Evolutionary conservation across 495 filamentous ascomycete genomes (phyloP).

Genomic region (Chaetomidium leptoderma): DNA sequence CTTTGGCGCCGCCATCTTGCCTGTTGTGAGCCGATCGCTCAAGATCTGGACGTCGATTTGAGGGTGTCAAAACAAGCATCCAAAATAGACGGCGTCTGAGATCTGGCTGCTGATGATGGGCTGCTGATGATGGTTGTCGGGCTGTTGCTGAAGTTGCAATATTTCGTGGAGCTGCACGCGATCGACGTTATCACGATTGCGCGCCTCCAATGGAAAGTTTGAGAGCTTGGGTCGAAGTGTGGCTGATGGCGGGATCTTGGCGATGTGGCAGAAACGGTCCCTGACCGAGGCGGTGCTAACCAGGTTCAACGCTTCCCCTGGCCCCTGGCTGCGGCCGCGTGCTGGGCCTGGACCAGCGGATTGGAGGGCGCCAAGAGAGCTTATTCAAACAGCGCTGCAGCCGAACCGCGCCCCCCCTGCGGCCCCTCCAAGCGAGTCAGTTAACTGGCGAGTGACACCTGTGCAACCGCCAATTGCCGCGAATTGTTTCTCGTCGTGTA

Average conservation of each 20-base stretch:
- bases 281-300: not conserved
- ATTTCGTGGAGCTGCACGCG: slow-evolving; percentile 15
- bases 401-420: not conserved
- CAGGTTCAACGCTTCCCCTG: not conserved
- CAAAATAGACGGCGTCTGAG: not conserved
- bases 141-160: not conserved
- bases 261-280: not conserved
- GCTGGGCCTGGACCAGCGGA: slow-evolving; percentile 10
- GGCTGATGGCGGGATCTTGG: not conserved
- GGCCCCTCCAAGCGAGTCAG: slow-evolving; percentile 1
- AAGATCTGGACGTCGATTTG: not conserved
- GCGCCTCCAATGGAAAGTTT: slow-evolving; percentile 18
- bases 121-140: not conserved
- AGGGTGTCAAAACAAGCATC: not conserved
- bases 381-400: slow-evolving; percentile 13
- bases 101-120: not conserved
- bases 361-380: slow-evolving; percentile 21
- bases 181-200: slow-evolving; percentile 7
- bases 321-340: not conserved
- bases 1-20: slow-evolving; percentile 56
- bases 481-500: not conserved
- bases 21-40: slow-evolving; percentile 23
- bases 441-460: not conserved
- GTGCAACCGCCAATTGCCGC: slow-evolving; percentile 13
- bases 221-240: not conserved